Evolutionary conservation across 371 early-diverging fungal species (phyloP), one percentile per base, ranked within the genome.

Genomic region (Apophysomyces variabilis): DNA sequence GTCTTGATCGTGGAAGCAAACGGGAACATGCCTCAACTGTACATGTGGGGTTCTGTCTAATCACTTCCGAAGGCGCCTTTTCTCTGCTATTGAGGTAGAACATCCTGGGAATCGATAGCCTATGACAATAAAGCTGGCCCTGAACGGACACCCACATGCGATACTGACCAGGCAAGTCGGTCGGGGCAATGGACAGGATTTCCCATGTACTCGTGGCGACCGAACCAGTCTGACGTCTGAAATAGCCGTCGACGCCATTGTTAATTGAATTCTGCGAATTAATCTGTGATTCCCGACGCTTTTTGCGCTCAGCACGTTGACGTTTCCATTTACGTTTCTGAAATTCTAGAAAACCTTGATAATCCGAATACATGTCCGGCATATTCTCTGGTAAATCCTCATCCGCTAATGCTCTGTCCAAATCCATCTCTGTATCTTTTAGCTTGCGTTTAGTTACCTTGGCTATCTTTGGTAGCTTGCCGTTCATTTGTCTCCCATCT

Each of bases 61-160:
- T 32, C 3, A 79, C 67, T 7, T 73, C 71, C 0, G 39, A 46
- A 6, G 84, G 75, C 37, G 88, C 82, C 16, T 87, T 76, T 7
- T 87, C 86, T 14, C 87, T 82, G 62, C 90, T 90, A 74, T 96
- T 94, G 64, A 96, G 85, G 66, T 93, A 96, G 45, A 98, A 90
- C 5, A 82, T 84, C 18, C 97, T 90, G 3, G 97, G 96, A 0
- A 97, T 90, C 0, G 86, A 73, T 4, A 99, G 62, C 2, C 87
- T 84, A 39, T 96, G 82, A 5, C 84, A 68, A 46, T 90, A 88
- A 64, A 98, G 72, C 26, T 85, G 80, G 32, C 83, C 85, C 58
- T 90, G 87, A 13, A 93, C 83, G 35, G 92, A 65, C 14, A 91
- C 87, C 96, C 96, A 99, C 45, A 96, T 80, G 7, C 82, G 79